phyloP scores from a whole-genome alignment of 805 yeast species.

The Scheffersomyces lignosus region DNA sequence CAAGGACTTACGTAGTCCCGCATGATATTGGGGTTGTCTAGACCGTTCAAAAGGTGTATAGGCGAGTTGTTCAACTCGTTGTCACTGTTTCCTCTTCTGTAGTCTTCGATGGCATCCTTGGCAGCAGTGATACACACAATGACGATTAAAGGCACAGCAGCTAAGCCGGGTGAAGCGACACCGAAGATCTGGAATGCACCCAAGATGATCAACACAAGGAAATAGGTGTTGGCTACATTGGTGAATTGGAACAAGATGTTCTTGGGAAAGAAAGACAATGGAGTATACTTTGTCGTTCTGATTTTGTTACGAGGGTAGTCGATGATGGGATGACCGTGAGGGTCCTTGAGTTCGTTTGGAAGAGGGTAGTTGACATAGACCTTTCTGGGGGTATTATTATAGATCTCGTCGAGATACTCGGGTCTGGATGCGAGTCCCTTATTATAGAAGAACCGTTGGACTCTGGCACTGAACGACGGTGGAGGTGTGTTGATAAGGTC shows the following conservation, averaged over 20 bases:
- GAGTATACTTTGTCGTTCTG: conserved; percentile 64
- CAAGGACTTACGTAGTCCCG: conserved; percentile 57
- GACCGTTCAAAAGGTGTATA: conserved; percentile 54
- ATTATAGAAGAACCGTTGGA: conserved; percentile 12
- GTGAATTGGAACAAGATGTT: conserved; percentile 54
- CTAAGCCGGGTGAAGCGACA: conserved; percentile 67
- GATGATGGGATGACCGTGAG: conserved; percentile 31
- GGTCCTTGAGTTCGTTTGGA: conserved; percentile 38
- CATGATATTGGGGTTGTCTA: conserved; percentile 58
- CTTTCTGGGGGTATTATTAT: conserved; percentile 38
- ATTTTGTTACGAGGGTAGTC: conserved; percentile 56
- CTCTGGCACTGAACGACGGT: conserved; percentile 11
- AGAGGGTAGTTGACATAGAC: conserved; percentile 51
- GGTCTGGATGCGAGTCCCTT: conserved; percentile 30
- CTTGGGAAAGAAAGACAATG: conserved; percentile 56
- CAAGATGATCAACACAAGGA: conserved; percentile 52
- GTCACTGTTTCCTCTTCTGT: conserved; percentile 62
- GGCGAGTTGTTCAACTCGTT: conserved; percentile 66
- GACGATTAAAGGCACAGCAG: conserved; percentile 79
- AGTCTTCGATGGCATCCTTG: conserved; percentile 79
- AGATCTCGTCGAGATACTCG: conserved; percentile 35
- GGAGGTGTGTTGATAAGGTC: conserved; percentile 11
- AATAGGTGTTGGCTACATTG: conserved; percentile 61
- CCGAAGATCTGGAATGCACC: conserved; percentile 62
- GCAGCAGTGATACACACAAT: conserved; percentile 73